These are phyloP conservation scores for Fusarium drepaniforme DNA, from an alignment of 2,329 filamentous ascomycete genomes.

Conservation along the genomic window DNA sequence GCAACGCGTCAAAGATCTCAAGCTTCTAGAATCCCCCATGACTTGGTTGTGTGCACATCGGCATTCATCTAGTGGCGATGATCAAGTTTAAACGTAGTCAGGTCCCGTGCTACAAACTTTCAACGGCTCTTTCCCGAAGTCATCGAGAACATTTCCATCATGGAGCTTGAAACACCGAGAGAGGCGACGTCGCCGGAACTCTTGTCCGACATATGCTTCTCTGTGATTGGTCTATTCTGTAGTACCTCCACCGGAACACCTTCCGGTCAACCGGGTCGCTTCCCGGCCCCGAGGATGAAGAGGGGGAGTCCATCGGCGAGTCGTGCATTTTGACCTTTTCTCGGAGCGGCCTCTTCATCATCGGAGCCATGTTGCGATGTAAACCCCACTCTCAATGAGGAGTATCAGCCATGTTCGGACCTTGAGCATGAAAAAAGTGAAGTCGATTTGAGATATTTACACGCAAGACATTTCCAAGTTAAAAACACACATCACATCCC, in stretches of 20 bases:
- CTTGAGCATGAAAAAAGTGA: not conserved
- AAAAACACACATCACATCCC: not conserved
- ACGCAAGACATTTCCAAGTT: not conserved
- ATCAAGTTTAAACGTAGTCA: not conserved
- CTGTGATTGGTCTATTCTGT: not conserved
- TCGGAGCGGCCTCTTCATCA: not conserved
- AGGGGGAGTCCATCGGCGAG: not conserved
- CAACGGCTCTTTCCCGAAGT: not conserved
- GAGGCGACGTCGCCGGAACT: not conserved
- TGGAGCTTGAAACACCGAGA: not conserved
- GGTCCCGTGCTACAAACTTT: not conserved
- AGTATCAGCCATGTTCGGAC: slow-evolving; percentile 8
- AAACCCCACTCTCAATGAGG: slow-evolving; percentile 33
- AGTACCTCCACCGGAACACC: not conserved
- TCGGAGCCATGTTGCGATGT: slow-evolving; percentile 28
- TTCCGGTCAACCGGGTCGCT: slow-evolving; percentile 13
- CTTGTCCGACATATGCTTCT: not conserved
- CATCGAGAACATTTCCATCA: not conserved
- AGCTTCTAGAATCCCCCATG: not conserved
- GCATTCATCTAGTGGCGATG: not conserved
- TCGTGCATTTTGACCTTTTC: not conserved
- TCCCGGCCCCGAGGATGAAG: slow-evolving; percentile 9
- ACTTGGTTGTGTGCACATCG: not conserved
- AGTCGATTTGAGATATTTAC: slow-evolving; percentile 5
- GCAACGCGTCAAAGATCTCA: not conserved